A percentile compares a stretch with the other conserved stretches of the same genome.
Conservation (phyloP, 139 green algal genomes). For the Chlorella sp. region DNA sequence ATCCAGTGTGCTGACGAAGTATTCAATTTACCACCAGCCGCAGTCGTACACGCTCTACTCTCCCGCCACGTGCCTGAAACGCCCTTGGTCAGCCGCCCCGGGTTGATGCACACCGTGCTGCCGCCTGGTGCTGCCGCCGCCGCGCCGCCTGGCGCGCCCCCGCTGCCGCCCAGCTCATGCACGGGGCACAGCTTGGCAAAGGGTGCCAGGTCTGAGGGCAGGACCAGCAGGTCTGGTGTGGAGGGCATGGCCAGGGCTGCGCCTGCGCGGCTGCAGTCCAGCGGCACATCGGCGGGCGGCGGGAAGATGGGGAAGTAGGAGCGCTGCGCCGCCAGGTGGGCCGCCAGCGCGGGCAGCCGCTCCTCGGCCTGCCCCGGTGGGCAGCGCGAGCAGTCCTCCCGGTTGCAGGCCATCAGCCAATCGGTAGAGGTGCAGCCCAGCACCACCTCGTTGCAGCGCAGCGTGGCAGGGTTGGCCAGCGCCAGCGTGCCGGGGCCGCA, state of each 20-base stretch:
- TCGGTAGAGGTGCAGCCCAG: conserved; percentile 59
- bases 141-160: background rate
- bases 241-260: conserved; percentile 65
- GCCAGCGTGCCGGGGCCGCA: conserved; percentile 1
- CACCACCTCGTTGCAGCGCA: conserved; percentile 43
- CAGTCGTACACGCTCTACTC: background rate
- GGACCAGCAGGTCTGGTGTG: conserved; percentile 88
- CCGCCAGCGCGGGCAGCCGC: conserved; percentile 76
- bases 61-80: background rate
- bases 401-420: conserved; percentile 55
- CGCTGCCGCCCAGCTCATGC: background rate
- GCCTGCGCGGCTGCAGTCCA: conserved; percentile 77
- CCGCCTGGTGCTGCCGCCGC: background rate
- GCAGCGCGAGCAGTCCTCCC: conserved; percentile 48
- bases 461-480: conserved; percentile 67
- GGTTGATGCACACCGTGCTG: conserved; percentile 81
- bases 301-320: conserved; percentile 95
- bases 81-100: conserved; percentile 81
- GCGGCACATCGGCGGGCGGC: conserved; percentile 61
- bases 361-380: conserved; percentile 54
- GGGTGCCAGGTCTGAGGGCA: conserved; percentile 91
- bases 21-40: background rate
- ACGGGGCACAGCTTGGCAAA: conserved; percentile 86
- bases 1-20: no score
- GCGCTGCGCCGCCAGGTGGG: conserved; percentile 82